Conservation (phyloP, 768 basidiomycete species). For the Cubamyces lactineus region DNA sequence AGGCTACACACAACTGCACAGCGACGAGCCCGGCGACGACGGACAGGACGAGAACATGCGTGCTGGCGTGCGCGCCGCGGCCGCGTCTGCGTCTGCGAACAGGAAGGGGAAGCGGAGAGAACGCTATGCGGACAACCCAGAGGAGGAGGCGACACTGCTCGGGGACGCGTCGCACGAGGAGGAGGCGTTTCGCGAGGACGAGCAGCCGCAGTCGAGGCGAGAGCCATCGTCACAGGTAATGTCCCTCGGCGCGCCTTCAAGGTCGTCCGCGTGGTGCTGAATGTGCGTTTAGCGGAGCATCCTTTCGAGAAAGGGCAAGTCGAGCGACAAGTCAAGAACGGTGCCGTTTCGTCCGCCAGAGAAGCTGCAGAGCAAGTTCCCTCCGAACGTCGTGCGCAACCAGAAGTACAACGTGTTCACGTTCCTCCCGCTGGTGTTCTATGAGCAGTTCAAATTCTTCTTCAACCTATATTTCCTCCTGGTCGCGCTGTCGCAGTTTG, state of each 20-base stretch:
- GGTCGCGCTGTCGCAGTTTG: conserved; percentile 93
- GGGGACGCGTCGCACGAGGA: conserved; percentile 40
- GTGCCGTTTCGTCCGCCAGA: conserved; percentile 81
- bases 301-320: conserved; percentile 33
- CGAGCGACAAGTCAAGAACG: conserved; percentile 74
- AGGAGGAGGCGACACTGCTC: conserved; percentile 60
- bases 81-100: conserved; percentile 33
- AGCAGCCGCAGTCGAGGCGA: conserved; percentile 36
- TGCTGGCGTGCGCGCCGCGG: conserved; percentile 38
- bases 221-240: conserved; percentile 32
- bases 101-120: conserved; percentile 53
- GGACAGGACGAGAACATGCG: conserved; percentile 34
- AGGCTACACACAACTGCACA: conserved; percentile 50
- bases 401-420: conserved; percentile 97
- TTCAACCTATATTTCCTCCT: conserved; percentile 99
- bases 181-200: conserved; percentile 43
- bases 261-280: not conserved
- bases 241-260: not conserved
- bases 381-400: conserved; percentile 92
- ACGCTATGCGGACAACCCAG: conserved; percentile 63
- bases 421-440: conserved; percentile 97
- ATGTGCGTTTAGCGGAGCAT: conserved; percentile 26
- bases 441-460: conserved; percentile 99
- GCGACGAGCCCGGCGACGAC: conserved; percentile 35
- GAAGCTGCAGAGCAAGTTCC: conserved; percentile 69